Base-by-base conservation (phyloP, 495 filamentous ascomycete genomes). In the Podospora sp. region DNA sequence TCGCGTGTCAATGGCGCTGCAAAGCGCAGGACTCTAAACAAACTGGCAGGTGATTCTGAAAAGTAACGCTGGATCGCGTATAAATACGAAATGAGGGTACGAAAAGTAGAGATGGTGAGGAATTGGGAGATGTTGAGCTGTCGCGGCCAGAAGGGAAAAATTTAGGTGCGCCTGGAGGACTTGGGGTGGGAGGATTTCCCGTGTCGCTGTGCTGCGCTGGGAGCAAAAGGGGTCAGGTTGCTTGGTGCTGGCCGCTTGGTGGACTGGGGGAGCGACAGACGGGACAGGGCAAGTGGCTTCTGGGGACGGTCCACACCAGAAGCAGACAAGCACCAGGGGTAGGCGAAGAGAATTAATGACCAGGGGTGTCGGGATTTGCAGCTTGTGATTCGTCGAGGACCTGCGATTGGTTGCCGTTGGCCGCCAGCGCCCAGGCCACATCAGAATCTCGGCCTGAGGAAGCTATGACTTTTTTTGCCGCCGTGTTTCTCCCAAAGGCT, bases 1-100 rank as follows among this genome's bases (percentile, higher is more conserved):
- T 76, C 72, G 73, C 73, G 73, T 72, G 64, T 70, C 65, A 66
- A 71, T 62, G 68, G 64, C 69, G 74, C 36, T 46, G 63, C 67
- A 60, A 62, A 63, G 21, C 66, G 67, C 67, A 68, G 60, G 49
- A 55, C 52, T 65, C 62, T 65, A 68, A 55, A 56, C 56, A 58
- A 71, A 64, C 63, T 65, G 67, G 61, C 57, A 63, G 46, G 65
- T 66, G 69, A 67, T 24, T 63, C 62, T 69, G 69, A 69, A 71
- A 66, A 63, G 67, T 73, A 73, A 75, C 69, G 72, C 72, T 75
- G 68, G 71, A 70, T 66, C 72, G 75, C 72, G 74, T 76, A 76
- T 55, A 35, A 72, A 76, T 77, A 72, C 68, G 69, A 72, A 74
- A 75, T 68, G 72, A 75, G 72, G 70, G 74, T 70, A 68, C 65